Evolutionary conservation across 2,329 filamentous ascomycete genomes (phyloP).

Genomic region (Neofusicoccum cordaticola): DNA sequence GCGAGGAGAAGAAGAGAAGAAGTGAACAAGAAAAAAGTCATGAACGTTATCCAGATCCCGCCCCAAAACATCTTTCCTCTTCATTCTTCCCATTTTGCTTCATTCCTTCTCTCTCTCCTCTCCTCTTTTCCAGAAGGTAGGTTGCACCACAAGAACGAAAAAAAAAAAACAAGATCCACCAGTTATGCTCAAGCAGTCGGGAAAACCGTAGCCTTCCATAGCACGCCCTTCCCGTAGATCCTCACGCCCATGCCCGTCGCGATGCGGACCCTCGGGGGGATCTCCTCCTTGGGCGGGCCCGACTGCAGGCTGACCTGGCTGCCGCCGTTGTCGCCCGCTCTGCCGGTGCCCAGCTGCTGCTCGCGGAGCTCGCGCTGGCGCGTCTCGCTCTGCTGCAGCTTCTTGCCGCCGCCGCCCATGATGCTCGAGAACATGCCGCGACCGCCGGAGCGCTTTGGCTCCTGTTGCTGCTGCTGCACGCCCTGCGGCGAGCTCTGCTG

Average conservation of each 20-base stretch:
- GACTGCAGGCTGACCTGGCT: constrained; percentile 16
- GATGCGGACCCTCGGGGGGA: constrained; percentile 46
- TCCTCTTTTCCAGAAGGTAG: not conserved
- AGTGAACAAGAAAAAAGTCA: not conserved
- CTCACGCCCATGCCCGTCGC: constrained; percentile 48
- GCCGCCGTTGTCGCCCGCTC: not conserved
- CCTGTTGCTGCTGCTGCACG: constrained; percentile 18
- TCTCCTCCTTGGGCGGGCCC: constrained; percentile 34
- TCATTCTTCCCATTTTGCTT: not conserved
- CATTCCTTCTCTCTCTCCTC: not conserved
- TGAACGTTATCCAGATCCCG: constrained; percentile 1
- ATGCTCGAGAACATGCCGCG: constrained; percentile 43
- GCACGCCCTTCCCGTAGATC: constrained; percentile 47
- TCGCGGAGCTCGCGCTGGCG: constrained; percentile 8
- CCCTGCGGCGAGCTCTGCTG: constrained; percentile 18
- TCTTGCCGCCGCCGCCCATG: constrained; percentile 27
- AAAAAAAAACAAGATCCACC: not conserved
- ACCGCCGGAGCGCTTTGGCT: constrained; percentile 20
- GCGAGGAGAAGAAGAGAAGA: not conserved
- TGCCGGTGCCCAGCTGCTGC: not conserved
- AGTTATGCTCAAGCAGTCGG: not conserved
- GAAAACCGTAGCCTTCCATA: constrained; percentile 50
- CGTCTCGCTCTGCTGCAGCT: not conserved
- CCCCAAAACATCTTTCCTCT: not conserved
- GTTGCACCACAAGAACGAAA: not conserved